Conservation (phyloP, 306 rosid genomes). For the Castanospermum australe region DNA sequence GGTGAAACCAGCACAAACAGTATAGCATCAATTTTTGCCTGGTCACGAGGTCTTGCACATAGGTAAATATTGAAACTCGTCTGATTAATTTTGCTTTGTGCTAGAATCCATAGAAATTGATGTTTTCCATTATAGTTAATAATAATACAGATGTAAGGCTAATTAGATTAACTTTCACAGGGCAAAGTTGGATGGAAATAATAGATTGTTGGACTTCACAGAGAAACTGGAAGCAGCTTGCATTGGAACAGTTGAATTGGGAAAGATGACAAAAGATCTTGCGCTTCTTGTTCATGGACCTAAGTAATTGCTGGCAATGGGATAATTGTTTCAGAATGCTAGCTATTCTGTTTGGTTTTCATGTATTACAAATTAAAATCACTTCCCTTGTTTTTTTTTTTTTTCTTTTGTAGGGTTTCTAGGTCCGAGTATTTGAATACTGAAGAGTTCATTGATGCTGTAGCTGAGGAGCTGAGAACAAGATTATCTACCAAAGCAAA, state of each 20-base stretch:
- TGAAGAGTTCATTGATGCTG: constrained; percentile 91
- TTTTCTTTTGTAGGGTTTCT: constrained; percentile 55
- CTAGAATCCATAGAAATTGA: neutral
- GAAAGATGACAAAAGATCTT: constrained; percentile 99
- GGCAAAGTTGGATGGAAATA: constrained; percentile 91
- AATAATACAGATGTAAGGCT: neutral
- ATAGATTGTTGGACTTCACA: constrained; percentile 62
- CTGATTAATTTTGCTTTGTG: neutral
- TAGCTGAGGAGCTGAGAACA: constrained; percentile 56
- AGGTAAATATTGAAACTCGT: constrained; percentile 44
- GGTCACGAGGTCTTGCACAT: constrained; percentile 95
- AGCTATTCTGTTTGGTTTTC: neutral
- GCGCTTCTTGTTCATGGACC: constrained; percentile 88
- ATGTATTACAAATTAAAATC: neutral
- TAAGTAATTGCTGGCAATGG: constrained; percentile 51
- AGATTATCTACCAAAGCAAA: constrained; percentile 43
- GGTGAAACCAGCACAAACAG: constrained; percentile 99
- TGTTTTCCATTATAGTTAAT: neutral
- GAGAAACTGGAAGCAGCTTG: constrained; percentile 89
- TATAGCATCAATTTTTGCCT: constrained; percentile 96
- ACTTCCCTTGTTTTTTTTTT: too few relatives aligned
- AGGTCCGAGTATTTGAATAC: constrained; percentile 83
- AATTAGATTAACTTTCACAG: constrained; percentile 37
- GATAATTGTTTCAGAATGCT: constrained; percentile 15
- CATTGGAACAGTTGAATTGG: constrained; percentile 76